These are phyloP conservation scores for Spathaspora girioi DNA, from an alignment of 805 yeast species.

Conservation along the genomic window DNA sequence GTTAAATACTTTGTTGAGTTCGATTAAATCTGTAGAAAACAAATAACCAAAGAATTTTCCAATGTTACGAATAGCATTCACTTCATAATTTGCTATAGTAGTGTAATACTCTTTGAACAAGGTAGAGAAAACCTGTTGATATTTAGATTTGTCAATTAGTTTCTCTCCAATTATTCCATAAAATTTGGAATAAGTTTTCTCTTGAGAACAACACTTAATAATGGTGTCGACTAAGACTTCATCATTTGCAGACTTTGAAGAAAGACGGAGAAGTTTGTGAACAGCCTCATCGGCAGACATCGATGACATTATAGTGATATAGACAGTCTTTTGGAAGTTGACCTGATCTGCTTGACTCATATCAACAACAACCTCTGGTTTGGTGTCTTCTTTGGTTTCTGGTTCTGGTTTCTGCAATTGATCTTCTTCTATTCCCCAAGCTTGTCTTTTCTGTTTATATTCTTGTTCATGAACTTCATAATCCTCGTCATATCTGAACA, in stretches of 20 bases:
- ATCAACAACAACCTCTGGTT: slow-evolving; percentile 46
- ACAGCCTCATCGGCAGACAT: slow-evolving; percentile 91
- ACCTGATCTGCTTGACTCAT: slow-evolving; percentile 63
- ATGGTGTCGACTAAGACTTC: slow-evolving; percentile 65
- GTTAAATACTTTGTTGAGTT: slow-evolving; percentile 55
- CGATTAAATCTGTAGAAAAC: slow-evolving; percentile 64
- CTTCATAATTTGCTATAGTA: slow-evolving; percentile 62
- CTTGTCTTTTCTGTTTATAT: slow-evolving; percentile 42
- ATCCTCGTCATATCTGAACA: slow-evolving; percentile 48
- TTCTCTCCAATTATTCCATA: slow-evolving; percentile 76
- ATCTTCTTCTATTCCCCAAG: slow-evolving; percentile 30
- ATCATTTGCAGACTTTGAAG: slow-evolving; percentile 8
- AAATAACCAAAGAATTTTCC: slow-evolving; percentile 87
- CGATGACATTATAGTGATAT: slow-evolving; percentile 81
- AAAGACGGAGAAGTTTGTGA: slow-evolving; percentile 67
- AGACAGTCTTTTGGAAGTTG: slow-evolving; percentile 71
- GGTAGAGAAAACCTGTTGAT: slow-evolving; percentile 30
- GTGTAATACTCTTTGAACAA: slow-evolving; percentile 57
- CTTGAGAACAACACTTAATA: slow-evolving; percentile 79
- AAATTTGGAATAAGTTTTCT: slow-evolving; percentile 79
- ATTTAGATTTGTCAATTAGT: slow-evolving; percentile 14
- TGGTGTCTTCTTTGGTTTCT: slow-evolving; percentile 13
- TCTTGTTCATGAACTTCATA: slow-evolving; percentile 48
- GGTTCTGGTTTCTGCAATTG: slow-evolving; percentile 11
- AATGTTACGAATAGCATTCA: slow-evolving; percentile 69